phyloP scores from a whole-genome alignment of 2,329 filamentous ascomycete genomes.

The Colletotrichum godetiae region DNA sequence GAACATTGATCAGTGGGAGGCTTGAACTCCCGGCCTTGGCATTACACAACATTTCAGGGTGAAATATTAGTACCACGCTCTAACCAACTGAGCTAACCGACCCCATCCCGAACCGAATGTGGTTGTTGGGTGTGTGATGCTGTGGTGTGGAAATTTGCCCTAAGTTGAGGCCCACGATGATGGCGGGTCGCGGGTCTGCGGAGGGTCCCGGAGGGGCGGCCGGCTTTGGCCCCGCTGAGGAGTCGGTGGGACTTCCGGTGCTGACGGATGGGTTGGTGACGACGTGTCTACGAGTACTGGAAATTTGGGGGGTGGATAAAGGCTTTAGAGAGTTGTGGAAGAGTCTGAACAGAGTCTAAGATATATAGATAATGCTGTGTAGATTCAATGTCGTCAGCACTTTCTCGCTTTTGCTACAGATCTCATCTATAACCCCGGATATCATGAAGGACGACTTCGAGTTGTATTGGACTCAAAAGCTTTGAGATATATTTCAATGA shows the following conservation, averaged over 20 bases:
- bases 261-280: neutral
- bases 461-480: too few species aligned
- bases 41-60: conserved; percentile 20
- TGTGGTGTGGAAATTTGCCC: neutral
- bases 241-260: neutral
- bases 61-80: conserved; percentile 35
- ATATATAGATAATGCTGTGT: too few species aligned
- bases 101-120: neutral
- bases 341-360: neutral
- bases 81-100: conserved; percentile 36
- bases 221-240: too few species aligned
- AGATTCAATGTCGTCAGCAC: too few species aligned
- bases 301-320: too few species aligned
- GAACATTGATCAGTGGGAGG: conserved; percentile 29
- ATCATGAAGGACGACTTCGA: too few species aligned
- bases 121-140: neutral
- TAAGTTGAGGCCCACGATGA: conserved; percentile 10
- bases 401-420: too few species aligned
- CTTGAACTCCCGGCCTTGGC: conserved; percentile 34
- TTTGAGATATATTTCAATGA: too few species aligned
- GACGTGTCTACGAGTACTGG: neutral
- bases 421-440: too few species aligned
- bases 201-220: neutral
- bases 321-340: too few species aligned
- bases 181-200: neutral